A percentile compares a stretch with the other conserved stretches of the same genome.
These are phyloP conservation scores for Colletotrichum sp. DNA, from an alignment of 2,329 filamentous ascomycete genomes.

Conservation along the genomic window DNA sequence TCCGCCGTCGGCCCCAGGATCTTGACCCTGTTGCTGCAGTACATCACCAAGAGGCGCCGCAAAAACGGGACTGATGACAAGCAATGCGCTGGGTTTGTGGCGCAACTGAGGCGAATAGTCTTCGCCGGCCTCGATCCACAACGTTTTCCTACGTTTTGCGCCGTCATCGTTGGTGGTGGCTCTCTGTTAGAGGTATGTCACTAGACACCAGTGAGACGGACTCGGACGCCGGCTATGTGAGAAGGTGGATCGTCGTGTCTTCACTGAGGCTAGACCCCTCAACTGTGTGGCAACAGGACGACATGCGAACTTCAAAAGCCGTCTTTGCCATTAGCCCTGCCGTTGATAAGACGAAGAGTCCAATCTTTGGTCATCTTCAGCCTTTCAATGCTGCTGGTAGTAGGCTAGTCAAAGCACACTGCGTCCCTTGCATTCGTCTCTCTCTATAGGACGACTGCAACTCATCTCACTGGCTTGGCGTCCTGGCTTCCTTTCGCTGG, in stretches of 20 bases:
- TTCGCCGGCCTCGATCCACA: slow-evolving; percentile 57
- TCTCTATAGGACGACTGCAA: background rate
- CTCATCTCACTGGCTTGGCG: background rate
- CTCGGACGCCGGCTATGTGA: background rate
- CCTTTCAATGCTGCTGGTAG: background rate
- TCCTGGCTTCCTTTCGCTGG: background rate
- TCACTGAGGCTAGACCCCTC: background rate
- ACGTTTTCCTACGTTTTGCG: slow-evolving; percentile 69
- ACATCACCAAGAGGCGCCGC: slow-evolving; percentile 41
- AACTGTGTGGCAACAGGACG: background rate
- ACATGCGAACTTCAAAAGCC: background rate
- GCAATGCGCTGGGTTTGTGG: slow-evolving; percentile 30
- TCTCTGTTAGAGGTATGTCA: slow-evolving; percentile 63
- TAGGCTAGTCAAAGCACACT: background rate
- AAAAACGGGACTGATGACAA: slow-evolving; percentile 7
- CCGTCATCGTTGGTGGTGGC: slow-evolving; percentile 62
- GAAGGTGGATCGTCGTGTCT: background rate
- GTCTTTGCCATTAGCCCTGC: background rate
- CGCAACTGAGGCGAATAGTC: slow-evolving; percentile 47
- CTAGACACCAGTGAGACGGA: background rate
- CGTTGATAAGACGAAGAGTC: background rate
- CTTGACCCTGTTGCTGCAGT: slow-evolving; percentile 57
- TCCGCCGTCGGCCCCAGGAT: slow-evolving; percentile 63
- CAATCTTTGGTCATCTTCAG: background rate
- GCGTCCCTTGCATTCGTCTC: background rate